A percentile compares a stretch with the other conserved stretches of the same genome.
phyloP scores from a whole-genome alignment of 2,329 filamentous ascomycete genomes.

The Davidsoniella eucalypti region DNA sequence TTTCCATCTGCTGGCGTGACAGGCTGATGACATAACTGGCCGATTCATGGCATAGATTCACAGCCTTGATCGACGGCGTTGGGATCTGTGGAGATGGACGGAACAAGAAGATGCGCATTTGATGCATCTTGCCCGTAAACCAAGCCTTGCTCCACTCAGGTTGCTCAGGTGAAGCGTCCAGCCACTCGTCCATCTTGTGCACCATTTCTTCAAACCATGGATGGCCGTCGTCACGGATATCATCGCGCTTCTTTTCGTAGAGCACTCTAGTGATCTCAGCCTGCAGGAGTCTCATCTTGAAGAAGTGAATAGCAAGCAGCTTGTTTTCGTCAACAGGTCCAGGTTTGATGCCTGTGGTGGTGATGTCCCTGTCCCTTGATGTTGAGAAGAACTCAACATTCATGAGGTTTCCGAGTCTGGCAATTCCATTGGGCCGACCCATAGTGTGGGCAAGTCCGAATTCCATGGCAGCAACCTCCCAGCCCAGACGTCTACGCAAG shows the following conservation, averaged over 20 bases:
- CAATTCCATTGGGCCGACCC: conserved; percentile 73
- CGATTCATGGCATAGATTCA: conserved; percentile 67
- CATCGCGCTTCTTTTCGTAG: conserved; percentile 67
- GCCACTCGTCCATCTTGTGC: conserved; percentile 63
- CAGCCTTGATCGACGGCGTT: conserved; percentile 63
- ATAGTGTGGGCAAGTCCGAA: conserved; percentile 74
- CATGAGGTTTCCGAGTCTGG: conserved; percentile 64
- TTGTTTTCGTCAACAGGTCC: conserved; percentile 68
- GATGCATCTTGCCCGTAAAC: conserved; percentile 37
- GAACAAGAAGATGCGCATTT: conserved; percentile 76
- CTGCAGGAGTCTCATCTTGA: conserved; percentile 77
- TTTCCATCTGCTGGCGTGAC: conserved; percentile 63
- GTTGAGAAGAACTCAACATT: conserved; percentile 74
- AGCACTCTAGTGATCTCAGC: conserved; percentile 73
- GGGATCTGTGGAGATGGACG: conserved; percentile 86
- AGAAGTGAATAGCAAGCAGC: conserved; percentile 78
- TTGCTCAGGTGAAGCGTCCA: conserved; percentile 56
- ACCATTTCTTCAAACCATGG: conserved; percentile 79
- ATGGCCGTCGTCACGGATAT: conserved; percentile 63
- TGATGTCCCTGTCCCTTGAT: conserved; percentile 72
- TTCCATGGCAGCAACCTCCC: conserved; percentile 81
- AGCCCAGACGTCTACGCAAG: conserved; percentile 74
- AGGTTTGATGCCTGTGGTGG: conserved; percentile 53
- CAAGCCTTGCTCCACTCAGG: conserved; percentile 60
- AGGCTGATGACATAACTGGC: conserved; percentile 68